Base-by-base conservation (phyloP, 768 basidiomycete species). In the Trichaptum fuscoviolaceum region DNA sequence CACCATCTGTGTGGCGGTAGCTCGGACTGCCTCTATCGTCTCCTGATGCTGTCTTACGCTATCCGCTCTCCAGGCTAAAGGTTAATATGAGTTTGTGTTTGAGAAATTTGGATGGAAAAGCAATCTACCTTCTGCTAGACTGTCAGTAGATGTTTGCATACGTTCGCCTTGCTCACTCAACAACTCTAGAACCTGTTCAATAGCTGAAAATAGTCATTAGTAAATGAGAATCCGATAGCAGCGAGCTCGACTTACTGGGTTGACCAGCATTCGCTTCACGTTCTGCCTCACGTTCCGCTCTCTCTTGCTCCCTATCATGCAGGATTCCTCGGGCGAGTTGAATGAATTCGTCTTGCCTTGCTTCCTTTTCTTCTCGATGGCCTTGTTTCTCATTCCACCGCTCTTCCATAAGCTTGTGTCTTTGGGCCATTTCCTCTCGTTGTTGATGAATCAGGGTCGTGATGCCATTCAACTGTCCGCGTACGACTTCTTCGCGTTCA, bases 391-490 rank as follows among this genome's bases (percentile, higher is more conserved):
- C 86, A 8, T 78, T 79, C 81, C 84, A 91, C 35, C 87, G 83
- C 57, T 84, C 78, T 18, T 93, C 89, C 78, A 82, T 81, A 20
- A 84, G 66, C 15, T 82, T 80, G 66, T 81, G 87, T 79, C 92
- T 90, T 69, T 81, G 77, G 34, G 85, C 83, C 36, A 83, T 82
- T 63, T 83, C 80, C 35, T 87, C 83, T 1, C 84, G 80, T 65
- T 91, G 88, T 66, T 88, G 86, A 65, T 90, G 86, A 17, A 93
- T 79, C 64, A 92, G 73, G 68, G 89, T 88, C 0, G 92, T 88
- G 69, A 95, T 84, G 67, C 93, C 91, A 5, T 74, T 77, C 17
- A 95, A 75, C 69, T 92, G 91, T 52, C 74, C 78, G 35, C 85
- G 81, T 58, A 91, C 74, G 7, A 77, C 81, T 15, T 89, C 86